Conservation (phyloP, 2,329 filamentous ascomycete genomes). For the Seiridium unicorne region DNA sequence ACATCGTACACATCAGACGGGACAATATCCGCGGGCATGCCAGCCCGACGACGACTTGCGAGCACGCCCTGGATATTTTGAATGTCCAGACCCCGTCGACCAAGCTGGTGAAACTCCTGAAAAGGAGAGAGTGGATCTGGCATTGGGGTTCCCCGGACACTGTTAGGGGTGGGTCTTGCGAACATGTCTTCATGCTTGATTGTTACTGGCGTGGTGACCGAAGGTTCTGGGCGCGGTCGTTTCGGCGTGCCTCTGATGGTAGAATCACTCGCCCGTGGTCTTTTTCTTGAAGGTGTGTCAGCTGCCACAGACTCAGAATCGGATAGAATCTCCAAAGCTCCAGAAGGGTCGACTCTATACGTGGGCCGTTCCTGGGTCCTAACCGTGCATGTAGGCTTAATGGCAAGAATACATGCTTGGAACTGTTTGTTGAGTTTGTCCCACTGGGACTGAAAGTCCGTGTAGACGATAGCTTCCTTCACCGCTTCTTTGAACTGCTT, state of each 20-base stretch:
- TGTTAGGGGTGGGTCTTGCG: slow-evolving; percentile 11
- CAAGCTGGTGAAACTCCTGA: slow-evolving; percentile 33
- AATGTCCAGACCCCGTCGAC: slow-evolving; percentile 43
- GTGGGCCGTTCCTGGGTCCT: slow-evolving; percentile 22
- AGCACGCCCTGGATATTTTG: slow-evolving; percentile 55
- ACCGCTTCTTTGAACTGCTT: slow-evolving; percentile 55
- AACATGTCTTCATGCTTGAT: slow-evolving; percentile 37
- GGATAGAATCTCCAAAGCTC: slow-evolving; percentile 22
- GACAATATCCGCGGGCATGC: slow-evolving; percentile 54
- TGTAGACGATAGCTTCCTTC: slow-evolving; percentile 49
- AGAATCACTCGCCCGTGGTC: slow-evolving; percentile 24
- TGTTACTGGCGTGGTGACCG: slow-evolving; percentile 12
- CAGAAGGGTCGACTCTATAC: neutral
- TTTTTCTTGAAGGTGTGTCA: slow-evolving; percentile 19
- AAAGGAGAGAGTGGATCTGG: slow-evolving; percentile 31
- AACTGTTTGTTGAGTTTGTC: slow-evolving; percentile 30
- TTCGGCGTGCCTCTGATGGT: slow-evolving; percentile 27
- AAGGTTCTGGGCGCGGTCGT: slow-evolving; percentile 18
- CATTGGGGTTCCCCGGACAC: slow-evolving; percentile 24
- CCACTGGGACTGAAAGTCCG: slow-evolving; percentile 36
- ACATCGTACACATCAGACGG: slow-evolving; percentile 59
- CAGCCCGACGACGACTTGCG: slow-evolving; percentile 50
- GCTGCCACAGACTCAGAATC: slow-evolving; percentile 17
- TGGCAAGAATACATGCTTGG: slow-evolving; percentile 25
- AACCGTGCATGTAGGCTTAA: slow-evolving; percentile 31